Base-by-base conservation (phyloP, 306 rosid species). In the Malus sylvestris region DNA sequence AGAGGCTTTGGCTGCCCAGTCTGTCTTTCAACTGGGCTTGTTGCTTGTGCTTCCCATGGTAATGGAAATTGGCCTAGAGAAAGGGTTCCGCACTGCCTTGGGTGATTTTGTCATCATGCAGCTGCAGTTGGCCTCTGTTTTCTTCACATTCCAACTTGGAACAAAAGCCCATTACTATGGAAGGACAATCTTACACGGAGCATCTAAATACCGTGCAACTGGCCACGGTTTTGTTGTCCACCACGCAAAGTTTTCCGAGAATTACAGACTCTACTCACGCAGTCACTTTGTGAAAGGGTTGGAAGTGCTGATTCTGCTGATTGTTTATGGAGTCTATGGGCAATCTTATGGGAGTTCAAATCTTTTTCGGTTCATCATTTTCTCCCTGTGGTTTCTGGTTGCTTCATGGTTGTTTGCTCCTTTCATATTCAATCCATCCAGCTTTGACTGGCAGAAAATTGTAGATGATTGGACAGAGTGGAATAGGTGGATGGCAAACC, bases 401-500 rank as follows among this genome's bases (percentile, higher is more conserved):
- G 74, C 85, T 73, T 95, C 99, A 57, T 95, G 97, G 99, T 80
- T 95, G 85, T 95, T 95, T 87, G 98, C 97, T 76, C 99, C 99
- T n/a, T 95, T 88, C 77, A 72, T 92, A 81, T 92, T 95, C 85
- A 91, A 92, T 79, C 99, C 99, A 12, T 95, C 96, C 65, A 93
- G 93, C 57, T 95, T 95, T 81, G 98, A 95, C 67, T 95, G 99
- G 99, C 99, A 95, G 88, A 92, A 95, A 78, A 95, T 97, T 14
- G 98, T 95, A 77, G 98, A 95, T 49, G 99, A 95, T 81, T 95
- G 97, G 97, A 81, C 96, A 15, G 99, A 92, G 74, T 95, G 98
- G 98, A 95, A 95, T 80, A 82, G 96, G 62, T 95, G 99, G 98
- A 95, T 95, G 98, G 97, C 93, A 83, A 95, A 92, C 70, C 96